Percentiles rank a stretch among this genome's conserved stretches.
phyloP scores from a whole-genome alignment of 805 yeast genomes.

The Yarrowia yakushimensis region DNA sequence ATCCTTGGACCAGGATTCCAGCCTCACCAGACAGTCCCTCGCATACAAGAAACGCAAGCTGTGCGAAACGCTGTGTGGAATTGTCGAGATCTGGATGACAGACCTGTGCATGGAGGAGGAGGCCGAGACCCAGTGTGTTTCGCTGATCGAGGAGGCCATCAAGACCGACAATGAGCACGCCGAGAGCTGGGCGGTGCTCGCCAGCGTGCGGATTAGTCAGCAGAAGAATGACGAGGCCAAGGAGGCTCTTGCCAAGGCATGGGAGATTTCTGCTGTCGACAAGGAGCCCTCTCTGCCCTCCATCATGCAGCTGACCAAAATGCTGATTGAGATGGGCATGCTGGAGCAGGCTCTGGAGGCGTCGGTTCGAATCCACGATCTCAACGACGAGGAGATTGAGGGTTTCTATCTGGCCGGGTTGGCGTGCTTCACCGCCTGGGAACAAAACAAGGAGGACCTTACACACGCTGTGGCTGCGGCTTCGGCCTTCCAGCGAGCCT shows the following conservation, averaged over 20 bases:
- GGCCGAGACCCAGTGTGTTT: slow-evolving; percentile 80
- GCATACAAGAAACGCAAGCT: slow-evolving; percentile 52
- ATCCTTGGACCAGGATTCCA: slow-evolving; percentile 22
- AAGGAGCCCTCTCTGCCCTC: slow-evolving; percentile 53
- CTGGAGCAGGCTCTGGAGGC: slow-evolving; percentile 66
- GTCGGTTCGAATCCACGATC: slow-evolving; percentile 62
- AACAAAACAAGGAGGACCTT: slow-evolving; percentile 34
- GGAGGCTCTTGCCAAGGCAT: slow-evolving; percentile 61
- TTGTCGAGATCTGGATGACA: slow-evolving; percentile 92
- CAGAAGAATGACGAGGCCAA: slow-evolving; percentile 69
- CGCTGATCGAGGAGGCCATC: slow-evolving; percentile 61
- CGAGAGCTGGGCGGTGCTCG: slow-evolving; percentile 76
- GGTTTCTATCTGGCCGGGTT: slow-evolving; percentile 80
- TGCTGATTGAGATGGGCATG: slow-evolving; percentile 70
- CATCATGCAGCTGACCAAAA: slow-evolving; percentile 65
- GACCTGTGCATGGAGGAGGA: slow-evolving; percentile 91
- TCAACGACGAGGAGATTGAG: slow-evolving; percentile 83
- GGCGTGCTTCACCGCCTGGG: slow-evolving; percentile 44
- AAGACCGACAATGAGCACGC: slow-evolving; percentile 54
- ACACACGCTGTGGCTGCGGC: slow-evolving; percentile 41
- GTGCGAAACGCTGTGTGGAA: slow-evolving; percentile 74
- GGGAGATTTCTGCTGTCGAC: slow-evolving; percentile 64
- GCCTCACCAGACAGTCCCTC: slow-evolving; percentile 29
- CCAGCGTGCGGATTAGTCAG: slow-evolving; percentile 88
- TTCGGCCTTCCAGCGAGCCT: slow-evolving; percentile 39